Evolutionary conservation across 495 filamentous ascomycete species (phyloP), one percentile per base, ranked within the genome.

Genomic region (Penicillium manginii): DNA sequence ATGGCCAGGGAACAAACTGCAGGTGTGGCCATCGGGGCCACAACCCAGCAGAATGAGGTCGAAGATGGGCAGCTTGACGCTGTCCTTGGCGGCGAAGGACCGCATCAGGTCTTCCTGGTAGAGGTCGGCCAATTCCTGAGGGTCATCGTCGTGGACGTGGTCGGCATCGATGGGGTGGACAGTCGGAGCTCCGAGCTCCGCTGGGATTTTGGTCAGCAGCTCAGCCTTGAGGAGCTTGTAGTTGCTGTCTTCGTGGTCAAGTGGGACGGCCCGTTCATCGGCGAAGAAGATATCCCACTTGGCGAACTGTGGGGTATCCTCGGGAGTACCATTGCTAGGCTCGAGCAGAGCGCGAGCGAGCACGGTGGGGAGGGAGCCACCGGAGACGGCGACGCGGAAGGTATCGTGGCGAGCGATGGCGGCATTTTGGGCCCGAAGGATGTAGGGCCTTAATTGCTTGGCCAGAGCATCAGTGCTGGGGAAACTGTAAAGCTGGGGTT

Each of bases 231-330:
- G 72, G 8, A 96, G 84, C 43, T 76, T 84, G 76, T 97, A 97
- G 78, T 98, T 98, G 78, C 92, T 96, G 77, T 98, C 96, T 46
- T 82, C 79, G 74, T 98, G 87, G 70, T 93, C 86, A 64, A 97
- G 87, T 10, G 96, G 91, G 29, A 98, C 96, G 26, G 88, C 88
- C 62, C 94, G 91, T 83, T 98, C 94, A 65, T 98, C 94, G 61
- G 93, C 93, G 76, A 97, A 98, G 83, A 97, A 98, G 69, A 98
- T 89, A 64, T 98, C 89, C 94, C 94, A 98, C 68, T 90, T 92
- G 68, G 80, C 78, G 80, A 93, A 97, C 62, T 87, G 78, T 54
- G 92, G 73, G 8, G 75, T 79, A 58, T 91, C 87, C 23, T 87
- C 86, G 11, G 77, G 71, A 33, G 71, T 70, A 35, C 81, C 84